Conservation (phyloP, 2,329 filamentous ascomycete species). For the Cladosporium sp. region DNA sequence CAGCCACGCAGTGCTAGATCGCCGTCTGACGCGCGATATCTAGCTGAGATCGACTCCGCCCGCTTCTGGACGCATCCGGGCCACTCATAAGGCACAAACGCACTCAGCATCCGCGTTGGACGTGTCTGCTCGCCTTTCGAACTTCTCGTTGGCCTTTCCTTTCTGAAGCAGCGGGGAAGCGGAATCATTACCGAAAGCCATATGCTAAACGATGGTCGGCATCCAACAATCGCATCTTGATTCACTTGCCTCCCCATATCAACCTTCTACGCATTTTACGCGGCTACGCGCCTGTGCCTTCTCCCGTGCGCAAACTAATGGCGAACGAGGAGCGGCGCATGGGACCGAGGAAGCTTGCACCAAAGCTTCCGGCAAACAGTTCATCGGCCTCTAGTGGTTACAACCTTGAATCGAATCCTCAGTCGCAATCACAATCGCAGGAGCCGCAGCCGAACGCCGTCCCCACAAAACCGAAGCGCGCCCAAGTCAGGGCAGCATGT, state of each 20-base stretch:
- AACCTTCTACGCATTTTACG: neutral
- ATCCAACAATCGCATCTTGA: neutral
- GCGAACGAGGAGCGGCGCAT: conserved; percentile 18
- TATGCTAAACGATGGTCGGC: conserved; percentile 14
- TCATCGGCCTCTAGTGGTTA: conserved; percentile 12
- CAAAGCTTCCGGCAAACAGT: conserved; percentile 16
- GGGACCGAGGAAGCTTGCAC: conserved; percentile 20
- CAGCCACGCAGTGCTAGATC: neutral
- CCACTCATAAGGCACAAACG: neutral
- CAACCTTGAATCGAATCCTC: neutral
- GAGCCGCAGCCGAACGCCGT: neutral
- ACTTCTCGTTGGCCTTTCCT: neutral
- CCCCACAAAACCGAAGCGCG: conserved; percentile 16
- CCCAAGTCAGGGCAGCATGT: conserved; percentile 18
- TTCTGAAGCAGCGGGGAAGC: neutral
- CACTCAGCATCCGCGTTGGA: neutral
- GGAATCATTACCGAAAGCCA: neutral
- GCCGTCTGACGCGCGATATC: conserved; percentile 2
- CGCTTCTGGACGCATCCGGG: conserved; percentile 5
- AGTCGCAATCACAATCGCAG: conserved; percentile 6
- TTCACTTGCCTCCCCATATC: neutral
- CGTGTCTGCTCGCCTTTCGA: neutral
- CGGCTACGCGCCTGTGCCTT: conserved; percentile 1
- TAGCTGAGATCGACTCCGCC: conserved; percentile 1
- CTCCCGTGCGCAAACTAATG: neutral